A percentile compares a stretch with the other conserved stretches of the same genome.
These are phyloP conservation scores for Ceraceosorus bombacis DNA, from an alignment of 1,284 basidiomycete species.

Conservation along the genomic window DNA sequence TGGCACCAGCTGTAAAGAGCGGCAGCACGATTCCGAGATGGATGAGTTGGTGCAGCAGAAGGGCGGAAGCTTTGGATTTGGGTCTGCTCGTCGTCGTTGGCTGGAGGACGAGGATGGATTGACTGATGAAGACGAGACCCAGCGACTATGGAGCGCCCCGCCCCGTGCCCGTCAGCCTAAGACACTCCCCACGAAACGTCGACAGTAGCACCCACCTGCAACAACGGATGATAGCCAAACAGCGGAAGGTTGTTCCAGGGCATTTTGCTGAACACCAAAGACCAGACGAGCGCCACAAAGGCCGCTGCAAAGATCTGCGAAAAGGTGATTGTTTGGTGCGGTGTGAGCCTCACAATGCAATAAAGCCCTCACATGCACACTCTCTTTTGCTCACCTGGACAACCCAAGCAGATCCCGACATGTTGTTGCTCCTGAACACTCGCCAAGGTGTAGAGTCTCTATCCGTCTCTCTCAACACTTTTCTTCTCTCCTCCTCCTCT, in stretches of 20 bases:
- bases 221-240: conserved; percentile 35
- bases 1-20: conserved; percentile 30
- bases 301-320: conserved; percentile 14
- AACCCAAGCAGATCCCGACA: neutral
- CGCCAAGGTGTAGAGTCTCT: too few species aligned
- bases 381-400: neutral
- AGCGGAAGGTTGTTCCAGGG: conserved; percentile 18
- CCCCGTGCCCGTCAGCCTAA: too few species aligned
- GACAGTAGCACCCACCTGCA: conserved; percentile 10
- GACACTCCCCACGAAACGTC: too few species aligned
- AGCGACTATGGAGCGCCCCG: conserved; percentile 17
- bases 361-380: too few species aligned
- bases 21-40: conserved; percentile 27
- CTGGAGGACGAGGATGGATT: conserved; percentile 32
- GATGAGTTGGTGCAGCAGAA: conserved; percentile 22
- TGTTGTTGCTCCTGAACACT: neutral
- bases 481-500: too few species aligned
- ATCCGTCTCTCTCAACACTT: too few species aligned
- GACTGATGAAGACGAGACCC: conserved; percentile 22
- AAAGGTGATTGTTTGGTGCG: too few species aligned
- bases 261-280: conserved; percentile 19
- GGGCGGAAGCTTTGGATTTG: conserved; percentile 17
- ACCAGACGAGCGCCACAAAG: conserved; percentile 30
- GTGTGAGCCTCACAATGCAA: too few species aligned
- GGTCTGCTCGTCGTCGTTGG: conserved; percentile 17